phyloP scores from a whole-genome alignment of 2,329 filamentous ascomycete species.

The Ascosphaera apis region DNA sequence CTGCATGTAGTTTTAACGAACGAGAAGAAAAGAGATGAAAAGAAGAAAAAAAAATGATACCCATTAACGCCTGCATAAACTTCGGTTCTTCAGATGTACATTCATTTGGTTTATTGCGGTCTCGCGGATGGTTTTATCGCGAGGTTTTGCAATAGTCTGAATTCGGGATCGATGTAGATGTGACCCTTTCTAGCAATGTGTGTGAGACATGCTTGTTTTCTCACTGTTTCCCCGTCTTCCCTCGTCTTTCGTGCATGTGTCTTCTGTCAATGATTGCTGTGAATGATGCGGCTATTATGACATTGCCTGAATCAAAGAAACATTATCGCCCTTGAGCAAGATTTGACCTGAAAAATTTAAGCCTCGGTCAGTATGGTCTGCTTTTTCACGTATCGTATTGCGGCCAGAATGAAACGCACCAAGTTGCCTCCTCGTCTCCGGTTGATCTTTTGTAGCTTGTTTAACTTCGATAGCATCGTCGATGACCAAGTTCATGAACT shows the following conservation, averaged over 20 bases:
- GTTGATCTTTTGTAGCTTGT: slow-evolving; percentile 57
- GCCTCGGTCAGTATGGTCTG: background rate
- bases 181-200: too few relatives aligned
- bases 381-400: background rate
- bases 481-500: slow-evolving; percentile 97
- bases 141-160: too few relatives aligned
- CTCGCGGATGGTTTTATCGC: too few relatives aligned
- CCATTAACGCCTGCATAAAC: too few relatives aligned
- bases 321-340: slow-evolving; percentile 69
- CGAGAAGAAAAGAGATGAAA: too few relatives aligned
- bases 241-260: background rate
- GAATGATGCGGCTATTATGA: slow-evolving; percentile 10
- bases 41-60: slow-evolving; percentile 5
- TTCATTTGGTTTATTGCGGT: too few relatives aligned
- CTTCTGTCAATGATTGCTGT: slow-evolving; percentile 3
- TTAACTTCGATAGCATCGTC: slow-evolving; percentile 90
- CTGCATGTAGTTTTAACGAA: too few relatives aligned
- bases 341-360: slow-evolving; percentile 41
- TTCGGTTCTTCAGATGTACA: too few relatives aligned
- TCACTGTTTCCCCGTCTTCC: slow-evolving; percentile 1
- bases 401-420: slow-evolving; percentile 30
- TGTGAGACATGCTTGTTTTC: background rate
- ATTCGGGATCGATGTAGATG: too few relatives aligned
- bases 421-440: slow-evolving; percentile 54
- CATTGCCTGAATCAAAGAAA: slow-evolving; percentile 49